Evolutionary conservation across 305 asterid genomes (phyloP).

Genomic region (Fraxinus greggii): DNA sequence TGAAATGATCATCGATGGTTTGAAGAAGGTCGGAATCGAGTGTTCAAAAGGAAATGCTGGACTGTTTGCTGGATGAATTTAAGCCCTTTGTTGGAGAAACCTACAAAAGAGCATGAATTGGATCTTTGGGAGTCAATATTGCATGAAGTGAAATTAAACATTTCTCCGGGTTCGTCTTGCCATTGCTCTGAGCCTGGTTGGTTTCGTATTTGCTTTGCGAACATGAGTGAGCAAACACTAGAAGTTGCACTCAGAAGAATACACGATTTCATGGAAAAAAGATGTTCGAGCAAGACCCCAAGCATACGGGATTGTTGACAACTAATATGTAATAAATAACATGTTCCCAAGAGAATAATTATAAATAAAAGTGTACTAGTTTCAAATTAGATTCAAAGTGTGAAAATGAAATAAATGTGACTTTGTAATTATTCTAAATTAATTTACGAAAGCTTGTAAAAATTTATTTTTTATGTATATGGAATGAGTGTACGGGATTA

Average conservation of each 20-base stretch:
- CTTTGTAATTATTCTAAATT: too few relatives aligned
- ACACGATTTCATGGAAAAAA: conserved; percentile 46
- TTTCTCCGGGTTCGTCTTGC: conserved; percentile 81
- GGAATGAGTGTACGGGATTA: too few relatives aligned
- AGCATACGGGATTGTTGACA: too few relatives aligned
- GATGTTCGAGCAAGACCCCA: too few relatives aligned
- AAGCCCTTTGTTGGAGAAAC: conserved; percentile 38
- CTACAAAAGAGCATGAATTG: conserved; percentile 53
- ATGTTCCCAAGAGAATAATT: too few relatives aligned
- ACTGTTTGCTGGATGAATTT: conserved; percentile 80
- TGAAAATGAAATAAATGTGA: too few relatives aligned
- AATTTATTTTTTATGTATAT: too few relatives aligned
- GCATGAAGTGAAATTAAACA: conserved; percentile 56
- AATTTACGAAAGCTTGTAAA: too few relatives aligned
- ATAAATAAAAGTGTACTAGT: too few relatives aligned
- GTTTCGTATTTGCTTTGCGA: conserved; percentile 81
- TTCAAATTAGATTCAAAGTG: too few relatives aligned
- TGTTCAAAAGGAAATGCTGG: conserved; percentile 83
- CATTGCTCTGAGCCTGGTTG: conserved; percentile 79
- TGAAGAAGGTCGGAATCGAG: conserved; percentile 49
- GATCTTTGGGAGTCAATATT: conserved; percentile 52
- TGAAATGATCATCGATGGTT: conserved; percentile 45
- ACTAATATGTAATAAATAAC: too few relatives aligned
- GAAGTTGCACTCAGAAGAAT: conserved; percentile 61
- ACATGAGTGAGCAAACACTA: conserved; percentile 65